phyloP scores from a whole-genome alignment of 148 eudicot genomes.

The Agrostemma githago region DNA sequence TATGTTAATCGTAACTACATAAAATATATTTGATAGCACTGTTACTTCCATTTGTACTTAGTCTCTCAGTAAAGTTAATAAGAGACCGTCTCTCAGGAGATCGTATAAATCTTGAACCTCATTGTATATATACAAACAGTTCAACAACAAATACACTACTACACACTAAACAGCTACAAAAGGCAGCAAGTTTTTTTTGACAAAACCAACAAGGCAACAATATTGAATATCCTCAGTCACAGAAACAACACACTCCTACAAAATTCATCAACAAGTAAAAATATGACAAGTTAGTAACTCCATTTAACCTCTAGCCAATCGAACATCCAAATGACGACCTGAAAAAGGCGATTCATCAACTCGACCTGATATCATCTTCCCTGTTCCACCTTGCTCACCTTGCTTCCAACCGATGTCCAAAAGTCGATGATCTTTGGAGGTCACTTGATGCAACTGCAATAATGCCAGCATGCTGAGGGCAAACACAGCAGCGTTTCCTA shows the following conservation, averaged over 20 bases:
- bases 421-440: slow-evolving; percentile 31
- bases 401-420: slow-evolving; percentile 31
- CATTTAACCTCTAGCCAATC: slow-evolving; percentile 71
- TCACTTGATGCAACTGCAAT: slow-evolving; percentile 61
- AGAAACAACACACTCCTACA: slow-evolving; percentile 13
- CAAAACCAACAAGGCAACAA: background rate
- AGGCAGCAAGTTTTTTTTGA: background rate
- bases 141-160: background rate
- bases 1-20: no score
- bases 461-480: slow-evolving; percentile 83
- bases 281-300: background rate
- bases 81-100: no score
- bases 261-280: background rate
- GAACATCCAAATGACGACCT: slow-evolving; percentile 53
- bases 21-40: no score
- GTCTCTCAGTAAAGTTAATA: no score
- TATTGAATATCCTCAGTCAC: background rate
- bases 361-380: slow-evolving; percentile 28
- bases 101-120: no score
- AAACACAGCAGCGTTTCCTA: slow-evolving; percentile 82
- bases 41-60: no score
- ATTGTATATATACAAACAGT: slow-evolving; percentile 16
- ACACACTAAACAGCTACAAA: slow-evolving; percentile 13
- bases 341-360: slow-evolving; percentile 30
- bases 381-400: slow-evolving; percentile 38